Evolutionary conservation across 139 green algal genomes (phyloP).

Genomic region (Limnomonas spitsbergensis): DNA sequence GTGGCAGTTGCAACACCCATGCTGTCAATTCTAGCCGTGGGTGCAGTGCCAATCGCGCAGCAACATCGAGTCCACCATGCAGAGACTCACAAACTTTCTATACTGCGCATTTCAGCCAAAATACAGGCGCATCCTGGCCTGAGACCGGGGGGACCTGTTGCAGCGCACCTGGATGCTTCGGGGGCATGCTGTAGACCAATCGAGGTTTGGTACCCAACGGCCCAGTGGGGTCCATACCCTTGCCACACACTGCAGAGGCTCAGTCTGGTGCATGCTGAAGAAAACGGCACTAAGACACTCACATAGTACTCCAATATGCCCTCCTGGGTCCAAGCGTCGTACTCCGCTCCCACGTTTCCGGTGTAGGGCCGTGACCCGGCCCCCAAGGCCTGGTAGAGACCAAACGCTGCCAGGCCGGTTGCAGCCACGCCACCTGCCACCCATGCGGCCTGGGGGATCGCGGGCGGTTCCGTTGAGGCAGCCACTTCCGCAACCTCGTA

Average conservation of each 20-base stretch:
- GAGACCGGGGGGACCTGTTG: no score
- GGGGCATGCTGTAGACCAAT: no score
- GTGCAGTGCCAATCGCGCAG: no score
- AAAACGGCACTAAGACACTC: background rate
- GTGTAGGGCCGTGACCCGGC: conserved; percentile 75
- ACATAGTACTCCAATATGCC: conserved; percentile 80
- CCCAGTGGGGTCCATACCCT: background rate
- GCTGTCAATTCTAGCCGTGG: no score
- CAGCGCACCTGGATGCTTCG: no score
- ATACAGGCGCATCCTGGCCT: no score
- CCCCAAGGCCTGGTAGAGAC: conserved; percentile 54
- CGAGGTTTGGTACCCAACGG: no score
- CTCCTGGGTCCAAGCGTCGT: conserved; percentile 90
- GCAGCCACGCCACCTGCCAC: background rate
- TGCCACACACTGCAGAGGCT: background rate
- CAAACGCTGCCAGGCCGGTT: background rate
- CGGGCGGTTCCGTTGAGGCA: background rate
- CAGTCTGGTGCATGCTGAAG: background rate
- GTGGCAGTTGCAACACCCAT: no score
- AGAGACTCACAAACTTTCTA: no score
- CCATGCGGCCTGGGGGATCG: background rate
- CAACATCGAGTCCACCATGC: no score
- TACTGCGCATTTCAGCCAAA: no score
- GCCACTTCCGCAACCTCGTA: conserved; percentile 1
- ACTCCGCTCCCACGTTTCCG: conserved; percentile 87